Evolutionary conservation across 2,329 filamentous ascomycete genomes (phyloP), one percentile per base, ranked within the genome.

Genomic region (Knoxdaviesia capensis): DNA sequence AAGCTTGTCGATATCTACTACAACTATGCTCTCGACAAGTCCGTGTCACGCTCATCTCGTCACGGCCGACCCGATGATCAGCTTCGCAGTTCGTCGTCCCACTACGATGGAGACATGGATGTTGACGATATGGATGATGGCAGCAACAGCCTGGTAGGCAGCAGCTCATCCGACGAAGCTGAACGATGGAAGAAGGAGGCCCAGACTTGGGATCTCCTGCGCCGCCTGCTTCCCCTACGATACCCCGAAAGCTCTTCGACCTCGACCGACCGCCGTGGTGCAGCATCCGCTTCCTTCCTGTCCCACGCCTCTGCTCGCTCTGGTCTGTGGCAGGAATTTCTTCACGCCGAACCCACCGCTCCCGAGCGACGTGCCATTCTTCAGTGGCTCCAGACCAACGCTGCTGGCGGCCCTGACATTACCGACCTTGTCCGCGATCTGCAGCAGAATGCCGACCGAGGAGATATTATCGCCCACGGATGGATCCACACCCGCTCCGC

Each of bases 401-500:
- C 84, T 2, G 72, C 77, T 41, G 70, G 73, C 30, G 71, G 74
- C 3, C 76, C 77, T 36, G 76, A 82, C 47, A 76, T 94, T 31
- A 75, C 87, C 48, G 72, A 78, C 30, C 64, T 93, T 31, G 80
- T 87, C 41, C 69, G 77, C 41, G 79, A 88, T 43, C 68, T 87
- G 42, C 80, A 87, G 54, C 69, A 75, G 46, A 77, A 77, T 47
- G 80, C 83, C 8, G 81, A 88, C 45, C 69, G 83, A 51, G 80
- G 81, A 7, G 83, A 87, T 40, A 75, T 87, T 7, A 83, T 90
- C 62, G 77, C 82, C 31, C 77, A 86, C 55, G 88, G 88, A 36
- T 94, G 87, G 83, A 73, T 94, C 47, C 85, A 94, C 56, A 94
- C 90, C 0, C 82, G 86, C 48, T 76, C 83, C 45, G 78, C 79